Conservation (phyloP, 2,329 filamentous ascomycete genomes). For the Penicillium sp. region DNA sequence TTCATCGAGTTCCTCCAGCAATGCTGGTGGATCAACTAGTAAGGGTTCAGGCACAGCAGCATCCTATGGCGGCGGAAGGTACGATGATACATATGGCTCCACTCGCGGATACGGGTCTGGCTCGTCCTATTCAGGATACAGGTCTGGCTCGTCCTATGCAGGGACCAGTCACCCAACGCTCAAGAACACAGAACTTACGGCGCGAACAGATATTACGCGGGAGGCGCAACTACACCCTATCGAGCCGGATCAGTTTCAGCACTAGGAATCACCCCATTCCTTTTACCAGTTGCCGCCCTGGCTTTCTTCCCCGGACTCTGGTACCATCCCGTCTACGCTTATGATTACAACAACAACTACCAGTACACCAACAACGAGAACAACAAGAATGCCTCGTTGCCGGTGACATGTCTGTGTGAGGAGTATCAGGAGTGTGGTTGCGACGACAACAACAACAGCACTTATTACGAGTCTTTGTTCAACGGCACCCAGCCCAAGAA, state of each 20-base stretch:
- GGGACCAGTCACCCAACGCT: not conserved
- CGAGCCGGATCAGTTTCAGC: constrained; percentile 35
- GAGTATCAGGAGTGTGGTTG: constrained; percentile 58
- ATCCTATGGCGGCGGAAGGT: constrained; percentile 19
- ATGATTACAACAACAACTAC: constrained; percentile 51
- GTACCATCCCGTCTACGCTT: constrained; percentile 57
- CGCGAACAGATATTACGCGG: constrained; percentile 54
- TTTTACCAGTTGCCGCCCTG: constrained; percentile 50
- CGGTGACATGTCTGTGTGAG: constrained; percentile 58
- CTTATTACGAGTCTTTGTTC: constrained; percentile 44
- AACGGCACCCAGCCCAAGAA: constrained; percentile 43
- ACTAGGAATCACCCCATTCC: constrained; percentile 50
- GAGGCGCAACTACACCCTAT: constrained; percentile 39
- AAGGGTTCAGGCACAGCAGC: constrained; percentile 22
- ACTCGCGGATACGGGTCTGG: not conserved
- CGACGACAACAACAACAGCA: constrained; percentile 50
- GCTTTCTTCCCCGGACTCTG: constrained; percentile 55
- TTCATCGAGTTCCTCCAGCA: constrained; percentile 21
- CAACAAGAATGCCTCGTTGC: constrained; percentile 50
- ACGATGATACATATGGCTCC: constrained; percentile 1
- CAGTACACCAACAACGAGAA: constrained; percentile 49
- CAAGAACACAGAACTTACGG: constrained; percentile 45
- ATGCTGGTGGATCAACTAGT: constrained; percentile 24
- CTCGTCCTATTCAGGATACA: not conserved
- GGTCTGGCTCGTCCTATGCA: not conserved